A percentile compares a stretch with the other conserved stretches of the same genome.
Evolutionary conservation across 306 rosid genomes (phyloP).

Genomic region (Delonix regia): DNA sequence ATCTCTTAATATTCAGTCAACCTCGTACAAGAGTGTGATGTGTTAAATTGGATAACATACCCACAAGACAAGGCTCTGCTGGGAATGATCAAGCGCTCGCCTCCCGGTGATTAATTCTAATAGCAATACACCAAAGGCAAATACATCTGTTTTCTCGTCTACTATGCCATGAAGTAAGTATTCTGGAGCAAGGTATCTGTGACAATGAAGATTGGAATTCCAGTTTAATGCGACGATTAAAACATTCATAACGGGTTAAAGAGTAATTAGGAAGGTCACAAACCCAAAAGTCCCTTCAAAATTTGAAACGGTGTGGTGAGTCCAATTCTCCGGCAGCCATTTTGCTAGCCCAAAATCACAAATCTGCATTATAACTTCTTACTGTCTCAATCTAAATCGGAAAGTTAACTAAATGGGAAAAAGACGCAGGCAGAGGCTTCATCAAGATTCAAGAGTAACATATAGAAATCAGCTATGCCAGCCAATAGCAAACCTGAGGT

Average conservation of each 20-base stretch:
- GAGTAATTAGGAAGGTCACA: conserved; percentile 36
- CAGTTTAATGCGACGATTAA: neutral
- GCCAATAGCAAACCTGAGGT: conserved; percentile 70
- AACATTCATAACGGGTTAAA: neutral
- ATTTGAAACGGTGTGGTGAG: conserved; percentile 83
- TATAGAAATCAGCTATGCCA: neutral
- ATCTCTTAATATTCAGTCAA: neutral
- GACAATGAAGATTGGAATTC: conserved; percentile 16
- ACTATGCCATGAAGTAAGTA: conserved; percentile 92
- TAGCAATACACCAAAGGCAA: conserved; percentile 87
- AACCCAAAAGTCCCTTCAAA: conserved; percentile 99
- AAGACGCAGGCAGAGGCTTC: neutral
- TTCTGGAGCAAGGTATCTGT: conserved; percentile 94
- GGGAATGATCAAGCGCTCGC: conserved; percentile 92
- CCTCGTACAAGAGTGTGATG: neutral
- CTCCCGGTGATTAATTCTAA: conserved; percentile 90
- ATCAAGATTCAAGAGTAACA: neutral
- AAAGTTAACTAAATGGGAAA: neutral
- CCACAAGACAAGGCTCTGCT: conserved; percentile 97
- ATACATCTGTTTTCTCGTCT: conserved; percentile 93
- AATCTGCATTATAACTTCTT: conserved; percentile 47
- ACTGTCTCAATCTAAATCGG: neutral
- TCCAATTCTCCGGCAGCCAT: conserved; percentile 96
- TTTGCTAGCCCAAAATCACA: conserved; percentile 99
- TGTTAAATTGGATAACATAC: conserved; percentile 42